Evolutionary conservation across 2,329 filamentous ascomycete genomes (phyloP).

Genomic region (Cadophora malorum): DNA sequence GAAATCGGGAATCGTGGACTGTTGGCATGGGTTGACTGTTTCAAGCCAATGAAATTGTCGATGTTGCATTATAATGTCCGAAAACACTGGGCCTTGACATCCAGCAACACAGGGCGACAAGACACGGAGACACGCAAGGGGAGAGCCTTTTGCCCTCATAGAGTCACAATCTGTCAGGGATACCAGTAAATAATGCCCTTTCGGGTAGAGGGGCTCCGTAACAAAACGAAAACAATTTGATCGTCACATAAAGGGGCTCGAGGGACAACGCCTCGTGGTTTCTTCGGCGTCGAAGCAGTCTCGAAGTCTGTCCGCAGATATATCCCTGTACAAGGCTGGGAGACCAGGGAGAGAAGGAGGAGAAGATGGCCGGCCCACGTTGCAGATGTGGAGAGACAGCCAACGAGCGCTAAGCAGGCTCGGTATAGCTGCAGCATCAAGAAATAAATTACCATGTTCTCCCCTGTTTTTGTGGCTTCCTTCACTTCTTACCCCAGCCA

Average conservation of each 20-base stretch:
- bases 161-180: conserved; percentile 1
- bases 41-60: conserved; percentile 11
- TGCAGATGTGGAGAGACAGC: conserved; percentile 25
- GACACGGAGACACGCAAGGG: not conserved
- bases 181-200: conserved; percentile 11
- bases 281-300: conserved; percentile 24
- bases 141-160: not conserved
- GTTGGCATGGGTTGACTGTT: conserved; percentile 4
- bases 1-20: conserved; percentile 2
- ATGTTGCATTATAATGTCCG: conserved; percentile 33
- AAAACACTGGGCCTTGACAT: conserved; percentile 26
- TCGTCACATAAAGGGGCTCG: conserved; percentile 28
- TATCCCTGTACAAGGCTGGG: conserved; percentile 30
- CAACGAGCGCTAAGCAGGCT: conserved; percentile 15
- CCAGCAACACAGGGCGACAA: not conserved
- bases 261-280: conserved; percentile 31
- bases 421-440: conserved; percentile 14
- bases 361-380: conserved; percentile 22
- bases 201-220: conserved; percentile 12
- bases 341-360: conserved; percentile 1
- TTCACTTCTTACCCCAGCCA: conserved; percentile 22
- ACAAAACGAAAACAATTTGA: conserved; percentile 28
- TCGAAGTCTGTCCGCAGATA: conserved; percentile 19
- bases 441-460: conserved; percentile 9
- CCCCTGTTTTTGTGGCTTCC: not conserved